Percentiles rank a stretch among this genome's conserved stretches.
Conservation (phyloP, 1,139 yeast genomes). For the Debaryomycetaceae sp. region DNA sequence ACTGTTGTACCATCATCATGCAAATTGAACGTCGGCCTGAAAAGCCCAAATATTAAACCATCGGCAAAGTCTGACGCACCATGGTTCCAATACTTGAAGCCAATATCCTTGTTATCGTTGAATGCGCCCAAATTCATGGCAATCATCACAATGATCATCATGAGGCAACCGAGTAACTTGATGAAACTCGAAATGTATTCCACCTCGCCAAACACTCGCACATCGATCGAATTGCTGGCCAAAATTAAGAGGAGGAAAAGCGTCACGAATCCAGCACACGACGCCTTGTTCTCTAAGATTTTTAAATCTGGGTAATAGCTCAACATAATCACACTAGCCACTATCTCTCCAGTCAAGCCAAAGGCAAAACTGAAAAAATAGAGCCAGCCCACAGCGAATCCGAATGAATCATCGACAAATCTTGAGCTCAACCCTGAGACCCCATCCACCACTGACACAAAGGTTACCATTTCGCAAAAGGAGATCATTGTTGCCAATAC, state of each 20-base stretch:
- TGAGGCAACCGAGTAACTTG: conserved; percentile 51
- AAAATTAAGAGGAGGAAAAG: conserved; percentile 49
- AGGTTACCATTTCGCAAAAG: conserved; percentile 83
- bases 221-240: conserved; percentile 58
- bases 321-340: conserved; percentile 73
- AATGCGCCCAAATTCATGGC: conserved; percentile 51
- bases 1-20: conserved; percentile 45
- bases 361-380: conserved; percentile 73
- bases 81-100: conserved; percentile 64
- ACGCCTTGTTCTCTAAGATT: conserved; percentile 42
- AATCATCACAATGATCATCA: conserved; percentile 61
- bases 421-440: conserved; percentile 71
- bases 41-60: conserved; percentile 61
- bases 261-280: conserved; percentile 63
- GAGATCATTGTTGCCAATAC: conserved; percentile 69
- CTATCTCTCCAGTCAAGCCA: conserved; percentile 75
- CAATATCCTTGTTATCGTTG: conserved; percentile 35
- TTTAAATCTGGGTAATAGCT: conserved; percentile 57
- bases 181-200: conserved; percentile 62
- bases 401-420: conserved; percentile 82
- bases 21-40: conserved; percentile 65
- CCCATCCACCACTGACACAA: conserved; percentile 79
- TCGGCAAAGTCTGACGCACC: conserved; percentile 45
- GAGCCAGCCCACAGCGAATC: conserved; percentile 75
- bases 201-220: conserved; percentile 70